Evolutionary conservation across 345 rosid species (phyloP), one percentile per base, ranked within the genome.

Genomic region (Lagerstroemia speciosa): DNA sequence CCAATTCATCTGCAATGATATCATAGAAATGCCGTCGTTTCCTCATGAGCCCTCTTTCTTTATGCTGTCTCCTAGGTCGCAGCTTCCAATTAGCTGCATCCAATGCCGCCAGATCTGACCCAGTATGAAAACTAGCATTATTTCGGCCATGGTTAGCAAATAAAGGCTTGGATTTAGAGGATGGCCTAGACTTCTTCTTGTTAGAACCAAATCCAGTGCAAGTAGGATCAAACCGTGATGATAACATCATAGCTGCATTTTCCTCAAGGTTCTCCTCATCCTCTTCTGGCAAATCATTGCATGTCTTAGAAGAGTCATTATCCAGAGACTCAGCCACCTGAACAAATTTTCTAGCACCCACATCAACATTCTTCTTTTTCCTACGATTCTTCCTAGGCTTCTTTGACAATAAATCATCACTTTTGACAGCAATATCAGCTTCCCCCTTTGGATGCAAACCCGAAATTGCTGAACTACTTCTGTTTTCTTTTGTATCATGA

Each of bases 241-340:
- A 93, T 31, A 93, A 78, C 98, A 93, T 91, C 83, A 84, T 93
- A 45, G 98, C 99, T 34, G 99, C 99, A 82, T 93, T 93, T 72
- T 87, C 93, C 81, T 89, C 99, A 58, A 93, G 97, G 81, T 93
- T 93, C 82, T 91, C 90, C 81, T 86, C 93, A 71, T 91, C 97
- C 65, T 91, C 97, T 45, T 85, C 92, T 7, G 62, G 80, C 74
- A 78, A 71, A 62, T 71, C 81, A 77, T 74, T 82, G 62, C 80
- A 69, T 62, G 43, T 69, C 74, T 73, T 78, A 40, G 55, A 69
- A 68, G 83, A 70, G 71, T 79, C 62, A 76, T 72, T 78, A 36
- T 72, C 74, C 31, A 78, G 64, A 38, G 79, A 77, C 68, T 83
- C 84, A 36, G 76, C 81, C 72, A 78, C 86, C 74, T 77, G 74